Conservation (phyloP, 1,284 basidiomycete genomes). For the Malassezia restricta region DNA sequence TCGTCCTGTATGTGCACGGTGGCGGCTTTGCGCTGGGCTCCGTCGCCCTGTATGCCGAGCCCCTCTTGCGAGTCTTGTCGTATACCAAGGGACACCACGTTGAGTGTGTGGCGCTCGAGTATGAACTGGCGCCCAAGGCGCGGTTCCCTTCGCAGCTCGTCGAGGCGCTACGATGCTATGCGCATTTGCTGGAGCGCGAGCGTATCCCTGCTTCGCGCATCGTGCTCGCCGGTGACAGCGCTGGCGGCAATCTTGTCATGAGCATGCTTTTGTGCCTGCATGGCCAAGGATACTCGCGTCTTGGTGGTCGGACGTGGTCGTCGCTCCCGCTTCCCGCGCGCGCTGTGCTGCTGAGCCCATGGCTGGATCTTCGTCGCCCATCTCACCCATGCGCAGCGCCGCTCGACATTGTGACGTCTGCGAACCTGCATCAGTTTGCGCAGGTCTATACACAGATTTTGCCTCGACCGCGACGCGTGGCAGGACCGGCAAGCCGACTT, state of each 20-base stretch:
- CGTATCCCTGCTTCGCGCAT: constrained; percentile 28
- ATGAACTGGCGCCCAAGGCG: constrained; percentile 32
- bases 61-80: constrained; percentile 36
- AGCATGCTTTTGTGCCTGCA: constrained; percentile 33
- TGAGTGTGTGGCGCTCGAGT: constrained; percentile 41
- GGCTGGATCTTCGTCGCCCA: constrained; percentile 32
- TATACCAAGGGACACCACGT: constrained; percentile 16
- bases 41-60: constrained; percentile 44
- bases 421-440: constrained; percentile 41
- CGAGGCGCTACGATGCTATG: constrained; percentile 42
- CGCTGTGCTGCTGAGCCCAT: constrained; percentile 40
- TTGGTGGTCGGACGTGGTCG: constrained; percentile 35
- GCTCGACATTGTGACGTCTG: constrained; percentile 36
- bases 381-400: background rate
- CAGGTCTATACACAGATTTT: constrained; percentile 41
- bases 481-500: constrained; percentile 19
- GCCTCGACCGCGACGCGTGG: constrained; percentile 29
- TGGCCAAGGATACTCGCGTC: constrained; percentile 24
- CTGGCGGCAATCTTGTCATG: constrained; percentile 39
- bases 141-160: constrained; percentile 37
- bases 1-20: constrained; percentile 36
- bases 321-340: constrained; percentile 35
- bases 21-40: constrained; percentile 44
- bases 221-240: constrained; percentile 41
- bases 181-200: constrained; percentile 40